Evolutionary conservation across 768 basidiomycete species (phyloP), one percentile per base, ranked within the genome.

Genomic region (Cyathus striatus): DNA sequence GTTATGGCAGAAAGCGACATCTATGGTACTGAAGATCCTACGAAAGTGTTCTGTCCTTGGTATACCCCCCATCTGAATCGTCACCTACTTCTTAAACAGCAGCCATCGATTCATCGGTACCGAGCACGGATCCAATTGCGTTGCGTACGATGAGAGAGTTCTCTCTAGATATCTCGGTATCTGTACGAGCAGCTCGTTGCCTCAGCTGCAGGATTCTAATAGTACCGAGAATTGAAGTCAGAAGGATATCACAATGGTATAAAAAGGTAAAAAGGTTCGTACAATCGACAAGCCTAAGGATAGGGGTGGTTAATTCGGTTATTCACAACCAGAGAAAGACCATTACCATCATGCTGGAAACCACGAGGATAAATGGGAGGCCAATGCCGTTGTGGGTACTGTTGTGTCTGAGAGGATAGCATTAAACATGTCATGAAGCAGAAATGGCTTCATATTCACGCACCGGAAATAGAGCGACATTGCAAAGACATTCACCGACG

Each of bases 181-280:
- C 54, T 5, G 66, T 62, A 22, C 63, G 66, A 2, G 46, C 44
- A 17, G 62, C 63, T 48, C 57, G 61, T 36, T 61, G 54, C n/a
- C 69, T 66, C n/a, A 72, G 57, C 38, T 64, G 62, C 1, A 72
- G 54, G 25, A 72, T 64, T 44, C 70, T 72, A 17, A 21, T 38
- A 32, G n/a, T 26, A 23, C 16, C 32, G 41, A 36, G 12, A 44
- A 23, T 18, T 24, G 20, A 39, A 34, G 50, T 23, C 45, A 24
- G 22, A 17, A 12, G 32, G 23, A 27, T 4, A 24, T 17, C 32
- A 7, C 6, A 14, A 21, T 14, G 12, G 9, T 30, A 42, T n/a
- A n/a, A n/a, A n/a, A n/a, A n/a, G n/a, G n/a, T n/a, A 7, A 13
- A 40, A 16, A 41, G 23, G 1, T 10, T 16, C 48, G 51, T 45